Conservation (phyloP, 1,139 yeast species). For the Yamadazyma triangularis region DNA sequence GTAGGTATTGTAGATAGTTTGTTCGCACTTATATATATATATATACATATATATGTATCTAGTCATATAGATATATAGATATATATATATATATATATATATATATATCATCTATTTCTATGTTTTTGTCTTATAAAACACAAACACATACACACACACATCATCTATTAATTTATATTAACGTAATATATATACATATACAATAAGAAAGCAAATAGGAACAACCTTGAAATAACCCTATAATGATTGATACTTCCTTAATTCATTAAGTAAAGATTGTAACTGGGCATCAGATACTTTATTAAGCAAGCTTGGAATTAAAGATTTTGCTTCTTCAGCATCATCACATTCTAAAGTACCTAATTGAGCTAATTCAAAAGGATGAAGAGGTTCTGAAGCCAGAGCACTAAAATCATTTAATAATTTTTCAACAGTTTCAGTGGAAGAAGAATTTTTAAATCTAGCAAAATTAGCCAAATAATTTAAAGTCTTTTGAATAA, state of each 20-base stretch:
- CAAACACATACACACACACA: no score
- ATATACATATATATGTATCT: no score
- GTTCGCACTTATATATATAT: no score
- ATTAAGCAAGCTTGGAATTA: slow-evolving; percentile 78
- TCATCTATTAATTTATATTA: not conserved
- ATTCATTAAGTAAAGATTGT: slow-evolving; percentile 81
- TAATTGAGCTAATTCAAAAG: slow-evolving; percentile 92
- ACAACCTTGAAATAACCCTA: no score
- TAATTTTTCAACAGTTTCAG: slow-evolving; percentile 87
- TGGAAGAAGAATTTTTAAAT: slow-evolving; percentile 87
- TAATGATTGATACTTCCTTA: slow-evolving; percentile 58
- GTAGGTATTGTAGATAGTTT: no score
- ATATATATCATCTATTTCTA: no score
- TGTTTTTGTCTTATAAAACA: no score
- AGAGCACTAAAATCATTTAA: slow-evolving; percentile 65
- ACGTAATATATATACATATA: no score
- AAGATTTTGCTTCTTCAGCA: slow-evolving; percentile 93
- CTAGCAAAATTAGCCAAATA: slow-evolving; percentile 83
- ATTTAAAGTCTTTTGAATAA: slow-evolving; percentile 87
- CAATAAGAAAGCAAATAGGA: no score
- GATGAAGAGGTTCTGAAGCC: slow-evolving; percentile 65
- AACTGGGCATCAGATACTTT: slow-evolving; percentile 86
- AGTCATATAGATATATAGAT: no score
- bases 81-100: no score
- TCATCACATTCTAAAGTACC: slow-evolving; percentile 95